Base-by-base conservation (phyloP, 345 rosid species). In the Mangifera indica region DNA sequence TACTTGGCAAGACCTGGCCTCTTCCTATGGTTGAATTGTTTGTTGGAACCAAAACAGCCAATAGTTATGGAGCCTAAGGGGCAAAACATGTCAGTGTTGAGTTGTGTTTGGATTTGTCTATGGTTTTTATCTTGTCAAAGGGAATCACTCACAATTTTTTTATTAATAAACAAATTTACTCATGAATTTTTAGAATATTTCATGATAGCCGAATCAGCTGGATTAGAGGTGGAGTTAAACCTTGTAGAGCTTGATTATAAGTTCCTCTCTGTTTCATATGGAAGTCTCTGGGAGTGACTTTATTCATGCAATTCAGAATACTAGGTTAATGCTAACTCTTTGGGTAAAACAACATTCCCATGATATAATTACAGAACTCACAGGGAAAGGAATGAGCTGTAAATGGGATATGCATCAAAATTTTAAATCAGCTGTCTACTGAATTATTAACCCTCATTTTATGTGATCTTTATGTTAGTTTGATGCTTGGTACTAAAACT, bases 401-500 rank as follows among this genome's bases (percentile, higher is more conserved):
- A 6, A 56, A 54, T 29, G 34, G 63, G 14, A 22, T 15, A 46
- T 45, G n/a, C 51, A 3, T 60, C 13, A 60, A 20, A 46, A 70
- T 26, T 59, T 42, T 21, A 24, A 69, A 56, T 42, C 22, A 56
- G 53, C 21, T 22, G 54, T 8, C 9, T 60, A 21, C 11, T 49
- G 58, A 71, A 32, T 49, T 24, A 11, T 58, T 61, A 11, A 1
- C 48, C 20, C 10, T 12, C 66, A 45, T 71, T n/a, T 63, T 60
- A 18, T 71, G 40, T 51, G 20, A 70, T 61, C 72, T 26, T 22
- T 58, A 42, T 62, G 24, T 58, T 7, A 45, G 68, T 71, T 69
- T 73, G 49, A 46, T 67, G 60, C 42, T 20, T 62, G 73, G 67
- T 40, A 18, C 72, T 79, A 58, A 74, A n/a, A n/a, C n/a, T n/a